Evolutionary conservation across 257 asterid species (phyloP).

Genomic region (Capsicum chinense): DNA sequence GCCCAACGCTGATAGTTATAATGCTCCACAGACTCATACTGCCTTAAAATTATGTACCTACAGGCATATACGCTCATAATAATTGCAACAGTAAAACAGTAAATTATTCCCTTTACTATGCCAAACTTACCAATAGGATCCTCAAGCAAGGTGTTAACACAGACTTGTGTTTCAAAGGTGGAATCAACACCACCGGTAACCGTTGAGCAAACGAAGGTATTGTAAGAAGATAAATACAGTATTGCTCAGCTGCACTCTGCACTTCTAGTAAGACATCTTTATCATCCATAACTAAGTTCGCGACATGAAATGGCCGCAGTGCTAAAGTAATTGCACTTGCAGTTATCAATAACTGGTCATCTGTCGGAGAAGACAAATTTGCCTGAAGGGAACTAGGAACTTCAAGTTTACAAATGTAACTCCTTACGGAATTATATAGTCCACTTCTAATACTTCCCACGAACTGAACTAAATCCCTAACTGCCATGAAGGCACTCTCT

Average conservation of each 20-base stretch:
- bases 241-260: conserved; percentile 65
- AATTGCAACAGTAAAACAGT: not conserved
- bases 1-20: not conserved
- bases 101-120: not conserved
- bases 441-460: conserved; percentile 70
- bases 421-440: conserved; percentile 63
- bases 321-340: conserved; percentile 89
- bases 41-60: not conserved
- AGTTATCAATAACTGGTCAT: conserved; percentile 73
- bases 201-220: conserved; percentile 92
- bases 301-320: conserved; percentile 76
- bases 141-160: conserved; percentile 81
- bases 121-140: conserved; percentile 70
- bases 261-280: conserved; percentile 47
- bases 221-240: conserved; percentile 70
- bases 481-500: conserved; percentile 58
- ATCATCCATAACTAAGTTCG: conserved; percentile 46
- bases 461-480: conserved; percentile 60
- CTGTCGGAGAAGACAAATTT: conserved; percentile 50
- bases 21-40: not conserved
- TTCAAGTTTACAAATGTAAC: conserved; percentile 67
- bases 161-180: conserved; percentile 87
- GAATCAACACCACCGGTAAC: conserved; percentile 75
- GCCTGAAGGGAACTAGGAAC: conserved; percentile 53
- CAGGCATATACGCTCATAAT: not conserved